Percentiles rank a stretch among this genome's conserved stretches.
Evolutionary conservation across 257 asterid genomes (phyloP).

Genomic region (Solanum gracilifrons): DNA sequence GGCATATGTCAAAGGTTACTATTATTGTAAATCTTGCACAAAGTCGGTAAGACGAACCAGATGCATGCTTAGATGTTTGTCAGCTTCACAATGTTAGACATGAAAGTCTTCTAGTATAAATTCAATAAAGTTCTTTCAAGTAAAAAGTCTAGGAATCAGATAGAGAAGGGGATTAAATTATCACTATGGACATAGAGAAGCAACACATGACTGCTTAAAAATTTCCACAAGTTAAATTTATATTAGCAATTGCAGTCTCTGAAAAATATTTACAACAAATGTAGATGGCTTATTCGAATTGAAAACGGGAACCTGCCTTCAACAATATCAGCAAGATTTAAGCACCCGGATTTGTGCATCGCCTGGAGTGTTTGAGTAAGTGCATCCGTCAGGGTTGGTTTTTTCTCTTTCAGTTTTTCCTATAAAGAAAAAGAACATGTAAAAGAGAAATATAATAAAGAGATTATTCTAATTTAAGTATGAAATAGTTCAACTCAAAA

Average conservation of each 20-base stretch:
- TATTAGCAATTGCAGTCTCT: neutral
- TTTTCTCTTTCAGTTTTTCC: conserved; percentile 99
- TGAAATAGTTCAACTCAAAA: neutral
- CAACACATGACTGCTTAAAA: neutral
- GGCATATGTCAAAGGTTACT: neutral
- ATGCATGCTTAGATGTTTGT: neutral
- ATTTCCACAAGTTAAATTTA: neutral
- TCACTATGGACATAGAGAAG: neutral
- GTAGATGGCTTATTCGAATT: neutral
- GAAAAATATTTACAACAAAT: neutral
- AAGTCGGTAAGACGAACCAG: neutral
- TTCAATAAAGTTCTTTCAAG: neutral
- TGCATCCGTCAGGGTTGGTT: conserved; percentile 70
- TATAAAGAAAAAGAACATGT: conserved; percentile 10
- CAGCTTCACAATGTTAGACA: neutral
- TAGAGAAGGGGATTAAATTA: neutral
- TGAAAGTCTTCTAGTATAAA: neutral
- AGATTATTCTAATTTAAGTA: neutral
- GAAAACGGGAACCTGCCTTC: conserved; percentile 58
- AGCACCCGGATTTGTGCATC: conserved; percentile 92
- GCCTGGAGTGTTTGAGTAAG: conserved; percentile 90
- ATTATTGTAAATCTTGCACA: neutral
- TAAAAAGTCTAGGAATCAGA: neutral
- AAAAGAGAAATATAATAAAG: conserved; percentile 2
- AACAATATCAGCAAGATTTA: conserved; percentile 67